Evolutionary conservation across 1,284 basidiomycete species (phyloP).

Genomic region (Ganoderma meredithae): DNA sequence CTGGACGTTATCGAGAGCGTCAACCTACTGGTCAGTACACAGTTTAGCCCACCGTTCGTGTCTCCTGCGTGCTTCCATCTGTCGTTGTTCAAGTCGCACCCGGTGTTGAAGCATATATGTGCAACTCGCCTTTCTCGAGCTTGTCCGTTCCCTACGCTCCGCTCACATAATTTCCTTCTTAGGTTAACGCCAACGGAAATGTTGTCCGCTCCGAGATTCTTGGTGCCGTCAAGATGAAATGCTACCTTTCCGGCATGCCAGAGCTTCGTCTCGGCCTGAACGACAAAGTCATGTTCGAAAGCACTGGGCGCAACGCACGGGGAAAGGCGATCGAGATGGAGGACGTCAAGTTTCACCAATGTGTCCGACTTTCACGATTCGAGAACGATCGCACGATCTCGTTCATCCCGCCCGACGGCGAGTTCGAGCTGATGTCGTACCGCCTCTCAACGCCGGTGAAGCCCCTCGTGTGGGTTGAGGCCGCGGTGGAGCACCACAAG

Average conservation of each 20-base stretch:
- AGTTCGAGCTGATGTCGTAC: conserved; percentile 99
- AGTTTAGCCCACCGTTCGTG: conserved; percentile 38
- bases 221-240: conserved; percentile 99
- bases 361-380: conserved; percentile 98
- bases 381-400: conserved; percentile 99
- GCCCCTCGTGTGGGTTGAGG: conserved; percentile 98
- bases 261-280: conserved; percentile 96
- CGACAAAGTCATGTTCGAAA: conserved; percentile 99
- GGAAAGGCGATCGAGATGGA: conserved; percentile 99
- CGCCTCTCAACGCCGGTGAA: conserved; percentile 96
- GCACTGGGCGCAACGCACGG: conserved; percentile 91
- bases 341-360: conserved; percentile 99
- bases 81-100: not conserved
- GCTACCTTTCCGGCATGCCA: conserved; percentile 98
- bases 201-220: conserved; percentile 98
- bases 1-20: conserved; percentile 98
- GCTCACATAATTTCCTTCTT: not conserved
- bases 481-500: conserved; percentile 93
- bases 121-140: not conserved
- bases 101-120: not conserved
- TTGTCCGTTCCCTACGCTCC: not conserved
- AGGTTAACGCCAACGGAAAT: conserved; percentile 97
- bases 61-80: not conserved
- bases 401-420: conserved; percentile 99
- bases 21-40: conserved; percentile 79